Percentiles rank a stretch among this genome's conserved stretches.
Evolutionary conservation across 805 yeast species (phyloP).

Genomic region (Barnettozyma pratensis): DNA sequence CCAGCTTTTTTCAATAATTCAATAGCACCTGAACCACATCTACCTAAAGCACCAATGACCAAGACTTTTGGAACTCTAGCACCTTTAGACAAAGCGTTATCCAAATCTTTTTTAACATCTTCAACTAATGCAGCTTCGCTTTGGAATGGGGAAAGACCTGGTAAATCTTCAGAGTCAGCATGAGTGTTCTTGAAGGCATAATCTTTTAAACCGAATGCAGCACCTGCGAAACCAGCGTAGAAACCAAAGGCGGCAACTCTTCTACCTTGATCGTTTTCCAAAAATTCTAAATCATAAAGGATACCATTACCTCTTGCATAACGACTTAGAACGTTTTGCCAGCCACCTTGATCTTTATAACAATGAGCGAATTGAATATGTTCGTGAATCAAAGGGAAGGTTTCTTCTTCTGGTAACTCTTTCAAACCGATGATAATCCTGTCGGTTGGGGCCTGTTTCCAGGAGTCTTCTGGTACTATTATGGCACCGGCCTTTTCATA

Average conservation of each 20-base stretch:
- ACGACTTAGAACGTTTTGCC: constrained; percentile 86
- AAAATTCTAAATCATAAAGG: constrained; percentile 89
- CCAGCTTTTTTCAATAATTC: constrained; percentile 80
- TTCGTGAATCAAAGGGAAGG: constrained; percentile 90
- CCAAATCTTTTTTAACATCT: constrained; percentile 60
- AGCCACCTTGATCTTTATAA: constrained; percentile 95
- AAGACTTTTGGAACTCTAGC: constrained; percentile 72
- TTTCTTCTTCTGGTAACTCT: constrained; percentile 86
- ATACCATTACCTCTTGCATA: constrained; percentile 90
- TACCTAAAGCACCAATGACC: constrained; percentile 95
- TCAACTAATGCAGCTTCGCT: constrained; percentile 69
- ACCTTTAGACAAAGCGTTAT: constrained; percentile 53
- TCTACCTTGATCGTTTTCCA: constrained; percentile 92
- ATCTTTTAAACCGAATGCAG: constrained; percentile 90
- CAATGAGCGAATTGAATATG: constrained; percentile 99
- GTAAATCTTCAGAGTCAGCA: constrained; percentile 60
- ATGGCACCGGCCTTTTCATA: constrained; percentile 77
- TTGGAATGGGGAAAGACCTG: constrained; percentile 77
- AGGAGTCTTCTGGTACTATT: constrained; percentile 89
- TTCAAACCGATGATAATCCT: constrained; percentile 90
- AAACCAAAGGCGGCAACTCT: constrained; percentile 99
- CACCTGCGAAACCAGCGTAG: constrained; percentile 99
- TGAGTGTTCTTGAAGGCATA: constrained; percentile 90
- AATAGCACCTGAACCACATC: constrained; percentile 98
- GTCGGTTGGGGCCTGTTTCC: constrained; percentile 88